A percentile compares a stretch with the other conserved stretches of the same genome.
Conservation (phyloP, 768 basidiomycete genomes). For the Pulveroboletus sp. region DNA sequence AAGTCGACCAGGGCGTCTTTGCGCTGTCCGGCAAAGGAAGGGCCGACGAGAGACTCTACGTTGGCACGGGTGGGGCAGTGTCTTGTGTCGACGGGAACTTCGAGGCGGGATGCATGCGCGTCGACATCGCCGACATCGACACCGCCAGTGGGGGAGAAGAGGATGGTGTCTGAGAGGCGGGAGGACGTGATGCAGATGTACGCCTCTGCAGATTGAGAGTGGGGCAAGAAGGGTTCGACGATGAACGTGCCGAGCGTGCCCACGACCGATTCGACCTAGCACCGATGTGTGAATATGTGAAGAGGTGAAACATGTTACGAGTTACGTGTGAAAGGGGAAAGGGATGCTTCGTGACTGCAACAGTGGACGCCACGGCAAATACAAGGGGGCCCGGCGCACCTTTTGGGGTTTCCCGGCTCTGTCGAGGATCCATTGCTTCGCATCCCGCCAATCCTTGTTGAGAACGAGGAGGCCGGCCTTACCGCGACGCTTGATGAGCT, state of each 20-base stretch:
- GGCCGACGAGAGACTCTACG: constrained; percentile 71
- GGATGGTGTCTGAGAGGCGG: constrained; percentile 91
- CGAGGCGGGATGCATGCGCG: constrained; percentile 88
- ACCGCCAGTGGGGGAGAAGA: constrained; percentile 99
- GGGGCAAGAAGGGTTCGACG: constrained; percentile 97
- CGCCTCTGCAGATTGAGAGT: constrained; percentile 90
- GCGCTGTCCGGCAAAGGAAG: constrained; percentile 78
- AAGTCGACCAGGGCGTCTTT: constrained; percentile 94
- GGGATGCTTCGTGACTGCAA: constrained; percentile 6
- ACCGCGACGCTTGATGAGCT: constrained; percentile 98
- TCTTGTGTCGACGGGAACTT: constrained; percentile 60
- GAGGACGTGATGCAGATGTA: constrained; percentile 97
- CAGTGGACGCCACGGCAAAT: not conserved
- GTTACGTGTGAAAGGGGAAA: constrained; percentile 22
- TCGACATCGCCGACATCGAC: constrained; percentile 99
- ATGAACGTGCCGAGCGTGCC: constrained; percentile 97
- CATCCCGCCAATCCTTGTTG: constrained; percentile 90
- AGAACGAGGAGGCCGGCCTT: constrained; percentile 94
- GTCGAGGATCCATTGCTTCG: constrained; percentile 80
- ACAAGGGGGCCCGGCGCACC: constrained; percentile 30
- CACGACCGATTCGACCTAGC: constrained; percentile 86
- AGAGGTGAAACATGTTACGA: not conserved
- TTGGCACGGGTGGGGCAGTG: constrained; percentile 79
- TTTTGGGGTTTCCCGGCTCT: constrained; percentile 91
- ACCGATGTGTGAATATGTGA: constrained; percentile 14